These are phyloP conservation scores for Liriodendron chinense DNA, from an alignment of 164 flowering plant species.

Conservation along the genomic window DNA sequence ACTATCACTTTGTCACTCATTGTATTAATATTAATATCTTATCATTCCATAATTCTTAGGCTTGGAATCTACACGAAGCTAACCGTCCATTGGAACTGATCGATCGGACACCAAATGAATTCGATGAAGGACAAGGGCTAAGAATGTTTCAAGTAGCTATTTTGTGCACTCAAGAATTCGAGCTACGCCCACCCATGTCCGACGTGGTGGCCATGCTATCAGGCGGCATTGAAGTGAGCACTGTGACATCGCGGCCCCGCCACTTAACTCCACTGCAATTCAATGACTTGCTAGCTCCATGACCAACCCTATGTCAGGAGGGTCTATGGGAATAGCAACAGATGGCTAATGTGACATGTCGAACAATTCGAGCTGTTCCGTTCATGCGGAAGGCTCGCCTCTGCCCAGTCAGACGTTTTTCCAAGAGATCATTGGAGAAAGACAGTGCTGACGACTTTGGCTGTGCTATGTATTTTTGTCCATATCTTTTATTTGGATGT, in stretches of 20 bases:
- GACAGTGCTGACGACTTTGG: too few species aligned
- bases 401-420: too few species aligned
- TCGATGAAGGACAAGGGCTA: conserved; percentile 30
- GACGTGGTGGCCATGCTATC: conserved; percentile 45
- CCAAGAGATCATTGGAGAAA: not conserved
- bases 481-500: too few species aligned
- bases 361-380: too few species aligned
- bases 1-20: too few species aligned
- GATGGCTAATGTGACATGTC: too few species aligned
- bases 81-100: conserved; percentile 33
- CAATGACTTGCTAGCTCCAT: conserved; percentile 25
- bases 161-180: conserved; percentile 49
- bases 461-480: too few species aligned
- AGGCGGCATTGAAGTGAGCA: conserved; percentile 42
- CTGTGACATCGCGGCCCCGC: conserved; percentile 30
- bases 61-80: conserved; percentile 47
- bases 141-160: conserved; percentile 41
- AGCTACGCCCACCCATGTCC: conserved; percentile 38
- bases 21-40: too few species aligned
- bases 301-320: not conserved
- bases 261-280: conserved; percentile 38
- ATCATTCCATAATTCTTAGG: conserved; percentile 20
- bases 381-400: too few species aligned
- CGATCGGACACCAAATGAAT: conserved; percentile 30
- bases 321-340: not conserved